A percentile compares a stretch with the other conserved stretches of the same genome.
These are phyloP conservation scores for Pilatotrama ljubarskyi DNA, from an alignment of 768 basidiomycete species.

Conservation along the genomic window DNA sequence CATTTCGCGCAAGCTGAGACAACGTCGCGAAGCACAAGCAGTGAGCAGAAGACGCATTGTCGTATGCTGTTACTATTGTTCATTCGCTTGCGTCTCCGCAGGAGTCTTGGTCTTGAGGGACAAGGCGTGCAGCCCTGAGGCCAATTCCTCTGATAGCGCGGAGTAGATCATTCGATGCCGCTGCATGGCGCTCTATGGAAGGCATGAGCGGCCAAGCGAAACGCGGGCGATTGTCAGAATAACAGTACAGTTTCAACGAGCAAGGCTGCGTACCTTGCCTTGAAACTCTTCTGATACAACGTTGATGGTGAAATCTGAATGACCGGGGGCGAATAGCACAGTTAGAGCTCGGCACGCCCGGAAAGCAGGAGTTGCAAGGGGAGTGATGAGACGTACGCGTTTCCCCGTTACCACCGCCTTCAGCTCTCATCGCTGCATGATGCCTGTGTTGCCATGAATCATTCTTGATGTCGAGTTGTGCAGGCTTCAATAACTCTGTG, in stretches of 20 bases:
- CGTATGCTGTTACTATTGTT: not conserved
- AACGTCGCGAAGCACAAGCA: not conserved
- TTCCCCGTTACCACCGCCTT: conserved; percentile 69
- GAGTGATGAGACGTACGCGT: conserved; percentile 60
- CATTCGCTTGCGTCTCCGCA: conserved; percentile 41
- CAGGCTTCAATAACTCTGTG: conserved; percentile 58
- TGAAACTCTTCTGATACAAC: conserved; percentile 72
- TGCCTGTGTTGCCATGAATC: conserved; percentile 86
- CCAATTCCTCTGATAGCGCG: conserved; percentile 68
- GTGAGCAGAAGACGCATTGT: not conserved
- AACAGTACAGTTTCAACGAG: not conserved
- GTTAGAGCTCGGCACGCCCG: not conserved
- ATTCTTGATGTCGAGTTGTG: conserved; percentile 67
- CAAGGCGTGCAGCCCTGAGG: conserved; percentile 72
- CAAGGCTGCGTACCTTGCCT: conserved; percentile 55
- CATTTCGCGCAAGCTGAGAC: no score
- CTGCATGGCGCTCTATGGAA: conserved; percentile 65
- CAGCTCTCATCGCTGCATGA: conserved; percentile 77
- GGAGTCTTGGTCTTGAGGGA: conserved; percentile 74
- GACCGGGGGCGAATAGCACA: conserved; percentile 1
- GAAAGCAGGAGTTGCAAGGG: not conserved
- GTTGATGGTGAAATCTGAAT: conserved; percentile 72
- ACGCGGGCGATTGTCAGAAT: conserved; percentile 5
- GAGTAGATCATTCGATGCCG: conserved; percentile 80
- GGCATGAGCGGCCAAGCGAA: not conserved